phyloP scores from a whole-genome alignment of 2,329 filamentous ascomycete genomes.

The Dactylellina leptospora region DNA sequence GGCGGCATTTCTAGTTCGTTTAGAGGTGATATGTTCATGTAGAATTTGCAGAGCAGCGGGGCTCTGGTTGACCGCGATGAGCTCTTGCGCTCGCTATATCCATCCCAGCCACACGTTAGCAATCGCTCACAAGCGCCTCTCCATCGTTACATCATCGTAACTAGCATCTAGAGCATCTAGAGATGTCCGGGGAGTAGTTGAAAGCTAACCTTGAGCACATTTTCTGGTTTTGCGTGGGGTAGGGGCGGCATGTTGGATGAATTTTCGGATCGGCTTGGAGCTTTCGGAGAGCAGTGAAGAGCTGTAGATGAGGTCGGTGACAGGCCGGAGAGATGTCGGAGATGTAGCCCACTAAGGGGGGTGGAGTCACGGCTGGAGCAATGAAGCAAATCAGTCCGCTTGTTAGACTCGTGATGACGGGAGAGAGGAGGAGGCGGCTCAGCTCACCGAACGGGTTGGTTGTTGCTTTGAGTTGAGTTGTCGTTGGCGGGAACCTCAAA shows the following conservation, averaged over 20 bases:
- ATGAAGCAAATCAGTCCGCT: conserved; percentile 50
- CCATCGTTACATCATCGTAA: conserved; percentile 21
- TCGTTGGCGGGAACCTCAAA: conserved; percentile 49
- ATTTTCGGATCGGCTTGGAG: conserved; percentile 27
- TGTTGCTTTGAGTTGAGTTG: conserved; percentile 32
- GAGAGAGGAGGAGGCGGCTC: conserved; percentile 24
- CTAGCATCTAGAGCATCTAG: background rate
- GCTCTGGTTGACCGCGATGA: conserved; percentile 95
- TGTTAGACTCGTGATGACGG: conserved; percentile 39
- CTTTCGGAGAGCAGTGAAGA: conserved; percentile 24
- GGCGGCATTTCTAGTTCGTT: conserved; percentile 92
- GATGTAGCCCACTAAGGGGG: conserved; percentile 23
- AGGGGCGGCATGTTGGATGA: conserved; percentile 80
- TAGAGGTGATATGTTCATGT: conserved; percentile 99
- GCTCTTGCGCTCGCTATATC: conserved; percentile 84
- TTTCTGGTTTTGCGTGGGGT: conserved; percentile 97
- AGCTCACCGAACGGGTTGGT: background rate
- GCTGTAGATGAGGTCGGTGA: conserved; percentile 13
- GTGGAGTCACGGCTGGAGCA: conserved; percentile 48
- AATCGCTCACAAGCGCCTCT: conserved; percentile 26
- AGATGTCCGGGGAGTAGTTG: background rate
- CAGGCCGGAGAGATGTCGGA: conserved; percentile 20
- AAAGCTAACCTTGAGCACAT: conserved; percentile 81
- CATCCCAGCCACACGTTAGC: conserved; percentile 46
- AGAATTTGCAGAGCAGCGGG: conserved; percentile 91